Percentiles rank a stretch among this genome's conserved stretches.
Conservation (phyloP, 2,329 filamentous ascomycete species). For the Pochonia chlamydosporia region DNA sequence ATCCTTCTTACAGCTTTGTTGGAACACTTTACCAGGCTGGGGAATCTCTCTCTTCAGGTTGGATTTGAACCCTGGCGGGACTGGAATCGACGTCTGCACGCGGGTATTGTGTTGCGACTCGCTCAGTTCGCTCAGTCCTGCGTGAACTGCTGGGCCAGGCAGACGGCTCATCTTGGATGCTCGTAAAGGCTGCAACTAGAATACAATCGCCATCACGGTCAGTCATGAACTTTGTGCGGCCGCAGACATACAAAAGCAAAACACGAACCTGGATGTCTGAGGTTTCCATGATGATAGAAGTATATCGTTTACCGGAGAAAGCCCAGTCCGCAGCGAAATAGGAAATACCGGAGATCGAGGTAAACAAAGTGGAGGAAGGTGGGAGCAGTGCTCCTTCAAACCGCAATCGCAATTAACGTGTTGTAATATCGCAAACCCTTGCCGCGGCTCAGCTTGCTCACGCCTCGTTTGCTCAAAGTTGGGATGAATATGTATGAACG, state of each 20-base stretch:
- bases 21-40: slow-evolving; percentile 32
- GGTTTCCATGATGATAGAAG: slow-evolving; percentile 23
- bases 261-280: slow-evolving; percentile 24
- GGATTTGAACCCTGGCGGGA: slow-evolving; percentile 28
- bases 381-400: slow-evolving; percentile 28
- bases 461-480: background rate
- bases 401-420: slow-evolving; percentile 18
- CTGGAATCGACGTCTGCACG: slow-evolving; percentile 34
- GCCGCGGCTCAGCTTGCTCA: background rate
- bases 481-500: background rate
- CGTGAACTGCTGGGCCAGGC: slow-evolving; percentile 21
- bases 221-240: background rate
- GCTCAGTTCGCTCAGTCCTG: slow-evolving; percentile 45
- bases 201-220: background rate
- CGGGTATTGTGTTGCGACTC: slow-evolving; percentile 57
- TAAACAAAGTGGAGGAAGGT: background rate
- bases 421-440: slow-evolving; percentile 1
- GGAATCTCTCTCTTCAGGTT: slow-evolving; percentile 47
- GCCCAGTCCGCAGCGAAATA: background rate
- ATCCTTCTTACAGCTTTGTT: background rate
- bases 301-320: slow-evolving; percentile 16
- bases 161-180: slow-evolving; percentile 26
- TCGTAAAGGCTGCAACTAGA: slow-evolving; percentile 18
- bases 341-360: background rate
- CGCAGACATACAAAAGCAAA: background rate